Evolutionary conservation across 2,329 filamentous ascomycete genomes (phyloP), one percentile per base, ranked within the genome.

Genomic region (Allantophomopsis lycopodina): DNA sequence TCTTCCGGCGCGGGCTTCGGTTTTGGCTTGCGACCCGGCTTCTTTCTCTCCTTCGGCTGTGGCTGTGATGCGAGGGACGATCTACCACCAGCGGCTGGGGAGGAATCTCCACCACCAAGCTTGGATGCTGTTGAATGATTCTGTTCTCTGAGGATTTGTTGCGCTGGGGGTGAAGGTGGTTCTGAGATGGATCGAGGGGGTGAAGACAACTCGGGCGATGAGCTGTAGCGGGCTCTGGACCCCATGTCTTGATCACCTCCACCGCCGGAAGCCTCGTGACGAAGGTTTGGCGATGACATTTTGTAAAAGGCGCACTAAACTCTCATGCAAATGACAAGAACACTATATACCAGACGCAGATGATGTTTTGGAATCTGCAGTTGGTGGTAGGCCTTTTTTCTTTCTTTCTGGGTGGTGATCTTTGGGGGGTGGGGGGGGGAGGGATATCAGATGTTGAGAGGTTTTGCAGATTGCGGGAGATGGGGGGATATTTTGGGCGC

Each of bases 11-110:
- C 64, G 13, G 60, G 54, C 54, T 42, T 51, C 44, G 62, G 72
- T 52, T 68, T 81, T 51, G 76, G 73, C 53, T 80, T 80, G 37
- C 76, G 69, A 16, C 74, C 75, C 15, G 75, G 73, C 59, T 79
- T 80, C 59, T 77, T 77, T 4, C 74, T 60, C 14, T 16, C 37
- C 7, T 33, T 23, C 16, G 17, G 28, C 15, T 39, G 28, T 36
- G 34, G 34, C 16, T 36, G 34, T 36, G 34, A 15, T 36, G 13
- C n/a, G 17, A 15, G 11, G 3, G 34, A 36, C 13, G 31, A 32
- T 32, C 17, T 36, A 36, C 14, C 36, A 30, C 5, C 12, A 38
- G 35, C 12, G 13, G 35, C 15, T 13, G 13, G 13, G 16, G 16
- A 14, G 12, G 16, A 13, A 17, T n/a, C 36, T 11, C 23, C 37